Conservation (phyloP, 192 early-diverging fungal species). For the Backusella mclennaniae region DNA sequence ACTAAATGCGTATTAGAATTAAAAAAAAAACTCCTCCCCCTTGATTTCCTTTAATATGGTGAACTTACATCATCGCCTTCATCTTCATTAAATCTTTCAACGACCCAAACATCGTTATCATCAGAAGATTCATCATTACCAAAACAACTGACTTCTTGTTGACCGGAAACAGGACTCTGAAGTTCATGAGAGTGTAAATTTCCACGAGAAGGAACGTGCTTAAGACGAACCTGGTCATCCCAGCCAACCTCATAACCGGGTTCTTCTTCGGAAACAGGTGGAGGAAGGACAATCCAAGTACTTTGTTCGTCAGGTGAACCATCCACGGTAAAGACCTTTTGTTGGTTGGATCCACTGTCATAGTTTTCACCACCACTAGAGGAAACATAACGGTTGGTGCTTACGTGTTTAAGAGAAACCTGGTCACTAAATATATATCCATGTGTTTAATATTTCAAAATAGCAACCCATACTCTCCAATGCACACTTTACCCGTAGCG, state of each 20-base stretch:
- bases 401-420: slow-evolving; percentile 53
- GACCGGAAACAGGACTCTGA: slow-evolving; percentile 44
- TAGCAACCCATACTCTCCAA: not conserved
- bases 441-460: too few relatives aligned
- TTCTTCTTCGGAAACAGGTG: slow-evolving; percentile 40
- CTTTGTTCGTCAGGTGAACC: slow-evolving; percentile 42
- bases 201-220: slow-evolving; percentile 44
- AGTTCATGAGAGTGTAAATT: slow-evolving; percentile 58
- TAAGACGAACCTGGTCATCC: slow-evolving; percentile 51
- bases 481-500: slow-evolving; percentile 1
- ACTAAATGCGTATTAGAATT: not conserved
- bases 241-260: slow-evolving; percentile 48
- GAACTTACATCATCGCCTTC: slow-evolving; percentile 11
- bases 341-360: slow-evolving; percentile 50
- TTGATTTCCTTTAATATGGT: not conserved
- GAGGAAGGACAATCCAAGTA: slow-evolving; percentile 55
- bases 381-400: slow-evolving; percentile 48
- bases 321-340: slow-evolving; percentile 47
- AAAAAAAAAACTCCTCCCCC: not conserved
- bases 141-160: slow-evolving; percentile 60
- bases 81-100: slow-evolving; percentile 17
- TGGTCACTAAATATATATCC: slow-evolving; percentile 18
- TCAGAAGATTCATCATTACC: slow-evolving; percentile 49
- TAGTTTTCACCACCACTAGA: slow-evolving; percentile 44
- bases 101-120: slow-evolving; percentile 57